Evolutionary conservation across 768 basidiomycete genomes (phyloP).

Genomic region (Psilocybe tampanensis): DNA sequence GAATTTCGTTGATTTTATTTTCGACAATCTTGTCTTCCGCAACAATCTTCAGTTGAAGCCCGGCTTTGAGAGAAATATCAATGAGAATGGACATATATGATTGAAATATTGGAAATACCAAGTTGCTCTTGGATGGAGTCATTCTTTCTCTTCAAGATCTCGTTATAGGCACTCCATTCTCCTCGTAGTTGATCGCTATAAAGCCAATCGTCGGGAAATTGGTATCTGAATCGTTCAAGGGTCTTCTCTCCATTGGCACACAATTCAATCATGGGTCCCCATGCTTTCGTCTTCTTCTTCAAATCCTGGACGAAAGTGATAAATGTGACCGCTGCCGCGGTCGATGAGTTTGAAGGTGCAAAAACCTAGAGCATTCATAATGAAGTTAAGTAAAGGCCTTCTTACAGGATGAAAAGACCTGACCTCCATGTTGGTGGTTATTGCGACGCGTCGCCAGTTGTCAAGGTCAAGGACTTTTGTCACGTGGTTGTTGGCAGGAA

Average conservation of each 20-base stretch:
- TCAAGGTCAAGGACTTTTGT: slow-evolving; percentile 21
- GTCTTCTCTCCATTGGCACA: slow-evolving; percentile 97
- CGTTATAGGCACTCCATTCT: slow-evolving; percentile 98
- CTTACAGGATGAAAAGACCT: slow-evolving; percentile 11
- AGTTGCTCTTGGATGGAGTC: slow-evolving; percentile 98
- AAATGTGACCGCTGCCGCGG: slow-evolving; percentile 97
- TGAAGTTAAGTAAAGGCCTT: slow-evolving; percentile 4
- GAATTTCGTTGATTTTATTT: slow-evolving; percentile 90
- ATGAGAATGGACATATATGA: background rate
- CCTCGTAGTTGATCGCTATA: slow-evolving; percentile 97
- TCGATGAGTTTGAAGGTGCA: slow-evolving; percentile 84
- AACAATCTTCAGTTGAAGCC: slow-evolving; percentile 98
- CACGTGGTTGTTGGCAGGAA: slow-evolving; percentile 23
- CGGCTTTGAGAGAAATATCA: slow-evolving; percentile 52
- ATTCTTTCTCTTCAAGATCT: slow-evolving; percentile 97
- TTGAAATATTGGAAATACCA: slow-evolving; percentile 52
- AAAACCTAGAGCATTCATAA: slow-evolving; percentile 47
- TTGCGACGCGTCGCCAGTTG: slow-evolving; percentile 39
- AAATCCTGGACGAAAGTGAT: slow-evolving; percentile 99
- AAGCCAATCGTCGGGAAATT: slow-evolving; percentile 97
- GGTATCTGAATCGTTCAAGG: slow-evolving; percentile 94
- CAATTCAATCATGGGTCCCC: slow-evolving; percentile 95
- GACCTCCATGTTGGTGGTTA: slow-evolving; percentile 45
- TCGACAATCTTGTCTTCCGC: slow-evolving; percentile 98
- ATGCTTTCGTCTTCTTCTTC: slow-evolving; percentile 94